Percentiles rank a stretch among this genome's conserved stretches.
These are phyloP conservation scores for Kwoniella heveanensis DNA, from an alignment of 768 basidiomycete species.

Conservation along the genomic window DNA sequence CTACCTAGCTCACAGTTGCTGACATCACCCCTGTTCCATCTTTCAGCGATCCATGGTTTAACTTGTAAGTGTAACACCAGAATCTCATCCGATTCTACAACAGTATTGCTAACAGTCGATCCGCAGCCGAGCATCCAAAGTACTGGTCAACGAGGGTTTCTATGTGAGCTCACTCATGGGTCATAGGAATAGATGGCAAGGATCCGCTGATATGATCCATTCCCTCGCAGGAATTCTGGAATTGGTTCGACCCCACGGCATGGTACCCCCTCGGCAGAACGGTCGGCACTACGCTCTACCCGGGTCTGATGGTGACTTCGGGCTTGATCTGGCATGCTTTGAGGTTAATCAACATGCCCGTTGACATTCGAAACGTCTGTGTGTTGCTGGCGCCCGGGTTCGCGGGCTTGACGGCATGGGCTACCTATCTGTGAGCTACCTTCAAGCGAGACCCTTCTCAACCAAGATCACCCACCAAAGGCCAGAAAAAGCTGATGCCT, in stretches of 20 bases:
- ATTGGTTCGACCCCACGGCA: slow-evolving; percentile 99
- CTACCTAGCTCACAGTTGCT: not conserved
- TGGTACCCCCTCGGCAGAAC: slow-evolving; percentile 99
- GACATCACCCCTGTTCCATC: slow-evolving; percentile 16
- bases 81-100: not conserved
- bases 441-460: too few relatives aligned
- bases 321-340: slow-evolving; percentile 94
- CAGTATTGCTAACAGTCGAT: not conserved
- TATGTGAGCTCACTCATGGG: slow-evolving; percentile 67
- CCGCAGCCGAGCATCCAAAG: slow-evolving; percentile 82
- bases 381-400: slow-evolving; percentile 96
- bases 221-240: slow-evolving; percentile 95
- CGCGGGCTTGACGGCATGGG: slow-evolving; percentile 92
- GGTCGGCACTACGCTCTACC: slow-evolving; percentile 97
- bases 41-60: slow-evolving; percentile 94
- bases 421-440: slow-evolving; percentile 88
- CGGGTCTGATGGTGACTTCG: slow-evolving; percentile 96
- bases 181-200: too few relatives aligned
- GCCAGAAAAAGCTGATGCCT: too few relatives aligned
- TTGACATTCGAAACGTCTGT: slow-evolving; percentile 95
- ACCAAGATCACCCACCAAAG: too few relatives aligned
- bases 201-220: too few relatives aligned
- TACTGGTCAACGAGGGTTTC: slow-evolving; percentile 89
- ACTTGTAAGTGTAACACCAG: slow-evolving; percentile 78
- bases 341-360: slow-evolving; percentile 84